These are phyloP conservation scores for Fusarium penzigii DNA, from an alignment of 2,329 filamentous ascomycete species.

Conservation along the genomic window DNA sequence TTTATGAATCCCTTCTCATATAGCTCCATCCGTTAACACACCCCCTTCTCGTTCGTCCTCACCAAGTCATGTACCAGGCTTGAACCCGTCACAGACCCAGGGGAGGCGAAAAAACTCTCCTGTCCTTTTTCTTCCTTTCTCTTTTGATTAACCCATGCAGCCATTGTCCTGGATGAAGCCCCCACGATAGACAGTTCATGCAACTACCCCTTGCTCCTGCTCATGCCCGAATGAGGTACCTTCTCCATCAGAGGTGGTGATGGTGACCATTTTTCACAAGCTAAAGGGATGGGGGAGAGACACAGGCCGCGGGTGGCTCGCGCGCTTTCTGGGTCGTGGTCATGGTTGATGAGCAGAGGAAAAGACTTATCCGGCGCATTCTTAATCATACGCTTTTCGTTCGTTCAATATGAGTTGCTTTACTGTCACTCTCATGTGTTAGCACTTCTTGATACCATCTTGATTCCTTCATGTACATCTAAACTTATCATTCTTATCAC, in stretches of 20 bases:
- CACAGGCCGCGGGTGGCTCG: slow-evolving; percentile 2
- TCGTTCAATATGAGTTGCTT: slow-evolving; percentile 1
- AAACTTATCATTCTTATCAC: background rate
- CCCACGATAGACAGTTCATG: slow-evolving; percentile 7
- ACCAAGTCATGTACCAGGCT: background rate
- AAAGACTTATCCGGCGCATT: slow-evolving; percentile 4
- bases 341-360: background rate
- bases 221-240: slow-evolving; percentile 5
- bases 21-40: too few species aligned
- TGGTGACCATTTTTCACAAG: slow-evolving; percentile 9
- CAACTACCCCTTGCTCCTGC: slow-evolving; percentile 2
- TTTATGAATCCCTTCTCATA: too few species aligned
- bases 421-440: background rate
- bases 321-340: background rate
- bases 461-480: background rate
- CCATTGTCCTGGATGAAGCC: slow-evolving; percentile 3
- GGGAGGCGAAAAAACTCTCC: background rate
- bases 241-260: slow-evolving; percentile 3
- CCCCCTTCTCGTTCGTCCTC: slow-evolving; percentile 5
- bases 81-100: background rate
- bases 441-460: background rate
- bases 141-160: slow-evolving; percentile 2
- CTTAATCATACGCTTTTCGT: slow-evolving; percentile 8
- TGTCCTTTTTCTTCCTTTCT: background rate
- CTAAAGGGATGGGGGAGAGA: background rate